A percentile compares a stretch with the other conserved stretches of the same genome.
These are phyloP conservation scores for Globisporangium abappressorium DNA, from an alignment of 352 stramenopile genomes.

Conservation along the genomic window DNA sequence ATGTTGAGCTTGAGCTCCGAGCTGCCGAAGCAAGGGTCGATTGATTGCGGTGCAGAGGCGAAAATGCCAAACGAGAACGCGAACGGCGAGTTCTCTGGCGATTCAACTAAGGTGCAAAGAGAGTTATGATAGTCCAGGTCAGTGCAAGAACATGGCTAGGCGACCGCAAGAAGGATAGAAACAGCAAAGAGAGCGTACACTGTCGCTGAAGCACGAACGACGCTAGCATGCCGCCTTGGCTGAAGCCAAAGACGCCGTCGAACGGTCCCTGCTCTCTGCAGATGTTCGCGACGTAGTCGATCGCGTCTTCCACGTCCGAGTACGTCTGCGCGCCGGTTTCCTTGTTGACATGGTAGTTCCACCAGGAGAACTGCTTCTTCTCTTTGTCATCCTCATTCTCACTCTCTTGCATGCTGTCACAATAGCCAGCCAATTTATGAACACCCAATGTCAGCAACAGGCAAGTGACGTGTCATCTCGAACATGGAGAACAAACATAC, in stretches of 20 bases:
- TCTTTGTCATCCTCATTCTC: conserved; percentile 2
- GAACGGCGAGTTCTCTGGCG: conserved; percentile 45
- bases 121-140: not conserved
- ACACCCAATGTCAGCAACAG: not conserved
- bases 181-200: conserved; percentile 27
- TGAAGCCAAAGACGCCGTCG: conserved; percentile 84
- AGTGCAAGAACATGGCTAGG: not conserved
- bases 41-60: conserved; percentile 47
- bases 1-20: conserved; percentile 43
- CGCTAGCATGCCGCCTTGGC: conserved; percentile 72
- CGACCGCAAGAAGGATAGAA: not conserved
- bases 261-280: conserved; percentile 77
- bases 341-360: conserved; percentile 49
- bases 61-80: conserved; percentile 76
- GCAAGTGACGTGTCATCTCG: not conserved
- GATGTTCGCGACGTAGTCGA: conserved; percentile 65
- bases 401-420: conserved; percentile 4
- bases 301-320: conserved; percentile 51
- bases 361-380: conserved; percentile 70
- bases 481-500: conserved; percentile 18
- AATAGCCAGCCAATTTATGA: not conserved
- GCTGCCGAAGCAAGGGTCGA: conserved; percentile 44
- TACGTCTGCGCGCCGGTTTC: conserved; percentile 40
- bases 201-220: conserved; percentile 67
- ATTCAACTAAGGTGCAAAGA: conserved; percentile 24